Evolutionary conservation across 2,329 filamentous ascomycete genomes (phyloP), one percentile per base, ranked within the genome.

Genomic region (Ramularia collo-cygni): DNA sequence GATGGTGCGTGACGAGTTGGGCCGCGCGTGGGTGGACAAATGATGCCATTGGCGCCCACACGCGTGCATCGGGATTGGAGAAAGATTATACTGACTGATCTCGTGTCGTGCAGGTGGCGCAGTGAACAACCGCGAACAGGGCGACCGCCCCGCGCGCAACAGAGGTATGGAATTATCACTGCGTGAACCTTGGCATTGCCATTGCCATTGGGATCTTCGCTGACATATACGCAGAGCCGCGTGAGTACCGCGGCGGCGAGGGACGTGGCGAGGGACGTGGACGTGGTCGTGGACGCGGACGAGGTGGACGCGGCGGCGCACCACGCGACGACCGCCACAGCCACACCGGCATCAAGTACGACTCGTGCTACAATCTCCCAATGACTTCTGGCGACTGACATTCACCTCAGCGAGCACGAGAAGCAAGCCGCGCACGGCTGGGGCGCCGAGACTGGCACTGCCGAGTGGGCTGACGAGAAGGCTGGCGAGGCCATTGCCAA

Each of bases 381-480:
- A 8, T 9, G 9, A 9, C n/a, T 12, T 18, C 9, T 18, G 3
- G 31, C 15, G 19, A 57, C 57, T 57, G 52, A 61, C 42, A 31
- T 19, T 13, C 17, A 8, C 7, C 21, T 6, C 38, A 86, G 84
- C 60, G 83, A 85, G 52, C 83, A 84, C 60, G 83, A 87, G 58
- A 93, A 93, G 79, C 83, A 90, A 69, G 80, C 83, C 63, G 84
- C 80, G 61, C 85, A 90, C 67, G 84, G 85, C 57, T 96, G 90
- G 88, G 92, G 90, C 58, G 81, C 78, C 61, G 75, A 76, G 56
- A 83, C 53, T 37, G 92, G 88, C 59, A 72, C 81, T 48, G 83
- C 83, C 61, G 87, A 93, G 71, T 80, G 84, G 70, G 84, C 84
- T 62, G 92, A 96, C 59, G 92, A 96, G 76, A 79, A 86, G 69